Percentiles rank a stretch among this genome's conserved stretches.
phyloP scores from a whole-genome alignment of 75 land plant species.

The Sequoiadendron giganteum region DNA sequence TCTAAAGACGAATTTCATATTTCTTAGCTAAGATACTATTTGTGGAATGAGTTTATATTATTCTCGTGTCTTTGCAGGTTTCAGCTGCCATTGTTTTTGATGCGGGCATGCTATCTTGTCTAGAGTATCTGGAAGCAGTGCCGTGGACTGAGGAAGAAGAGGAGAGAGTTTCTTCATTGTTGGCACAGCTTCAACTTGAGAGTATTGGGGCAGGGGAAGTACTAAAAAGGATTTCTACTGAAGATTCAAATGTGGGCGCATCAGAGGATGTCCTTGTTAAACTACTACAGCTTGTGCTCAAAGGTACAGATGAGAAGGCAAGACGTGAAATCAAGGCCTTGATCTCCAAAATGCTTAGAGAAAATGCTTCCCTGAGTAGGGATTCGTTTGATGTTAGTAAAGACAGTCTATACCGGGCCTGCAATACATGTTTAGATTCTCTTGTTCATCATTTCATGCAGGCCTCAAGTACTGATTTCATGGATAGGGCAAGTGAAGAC shows the following conservation, averaged over 20 bases:
- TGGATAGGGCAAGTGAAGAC: slow-evolving; percentile 21
- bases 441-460: slow-evolving; percentile 58
- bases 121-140: slow-evolving; percentile 93
- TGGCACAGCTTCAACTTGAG: slow-evolving; percentile 77
- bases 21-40: neutral
- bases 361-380: slow-evolving; percentile 56
- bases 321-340: slow-evolving; percentile 83
- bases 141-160: slow-evolving; percentile 99
- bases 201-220: slow-evolving; percentile 83
- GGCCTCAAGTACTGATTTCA: slow-evolving; percentile 40
- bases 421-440: slow-evolving; percentile 60
- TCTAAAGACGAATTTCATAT: neutral
- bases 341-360: slow-evolving; percentile 80
- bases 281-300: slow-evolving; percentile 80
- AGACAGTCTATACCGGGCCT: slow-evolving; percentile 76
- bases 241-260: slow-evolving; percentile 30
- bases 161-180: slow-evolving; percentile 79
- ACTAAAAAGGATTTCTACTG: slow-evolving; percentile 71
- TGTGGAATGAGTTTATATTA: neutral
- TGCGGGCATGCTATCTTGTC: slow-evolving; percentile 84
- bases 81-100: slow-evolving; percentile 92
- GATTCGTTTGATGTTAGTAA: slow-evolving; percentile 54
- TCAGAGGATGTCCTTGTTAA: slow-evolving; percentile 74
- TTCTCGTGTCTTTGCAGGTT: slow-evolving; percentile 49
- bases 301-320: slow-evolving; percentile 96